These are phyloP conservation scores for Boletales sp. DNA, from an alignment of 768 basidiomycete species.

Conservation along the genomic window DNA sequence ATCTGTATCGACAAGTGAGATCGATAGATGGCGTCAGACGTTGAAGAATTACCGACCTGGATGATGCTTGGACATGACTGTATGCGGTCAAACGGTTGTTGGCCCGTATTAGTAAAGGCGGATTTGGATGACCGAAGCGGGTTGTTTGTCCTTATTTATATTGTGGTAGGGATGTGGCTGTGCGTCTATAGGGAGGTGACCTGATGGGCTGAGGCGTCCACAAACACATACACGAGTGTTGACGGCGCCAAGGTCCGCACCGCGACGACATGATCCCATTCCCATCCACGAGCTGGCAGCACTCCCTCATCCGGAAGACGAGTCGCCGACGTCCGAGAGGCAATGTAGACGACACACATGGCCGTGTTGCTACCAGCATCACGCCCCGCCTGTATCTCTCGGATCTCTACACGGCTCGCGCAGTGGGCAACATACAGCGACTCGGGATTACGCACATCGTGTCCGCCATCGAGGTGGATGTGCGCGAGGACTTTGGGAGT, in stretches of 20 bases:
- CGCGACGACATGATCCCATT: constrained; percentile 29
- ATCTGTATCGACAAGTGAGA: constrained; percentile 49
- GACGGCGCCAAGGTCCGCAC: too few relatives aligned
- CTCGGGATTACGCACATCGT: constrained; percentile 75
- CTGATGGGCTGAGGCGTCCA: too few relatives aligned
- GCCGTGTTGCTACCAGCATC: constrained; percentile 31
- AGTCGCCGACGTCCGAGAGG: constrained; percentile 11
- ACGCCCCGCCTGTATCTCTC: constrained; percentile 59
- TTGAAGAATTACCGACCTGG: constrained; percentile 49
- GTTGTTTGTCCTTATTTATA: too few relatives aligned
- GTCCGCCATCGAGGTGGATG: constrained; percentile 52
- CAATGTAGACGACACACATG: constrained; percentile 6
- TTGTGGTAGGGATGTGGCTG: too few relatives aligned
- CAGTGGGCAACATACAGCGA: constrained; percentile 42
- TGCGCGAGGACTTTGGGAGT: constrained; percentile 20
- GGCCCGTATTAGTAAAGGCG: too few relatives aligned
- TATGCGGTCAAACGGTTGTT: constrained; percentile 8
- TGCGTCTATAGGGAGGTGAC: too few relatives aligned
- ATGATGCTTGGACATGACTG: constrained; percentile 84
- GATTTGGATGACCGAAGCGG: too few relatives aligned
- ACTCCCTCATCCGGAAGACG: constrained; percentile 22
- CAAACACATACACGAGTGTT: too few relatives aligned
- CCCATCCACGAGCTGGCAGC: constrained; percentile 28
- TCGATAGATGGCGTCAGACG: too few relatives aligned
- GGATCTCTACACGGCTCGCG: constrained; percentile 53